Evolutionary conservation across 495 filamentous ascomycete genomes (phyloP), one percentile per base, ranked within the genome.

Genomic region (Aspergillus baeticus): DNA sequence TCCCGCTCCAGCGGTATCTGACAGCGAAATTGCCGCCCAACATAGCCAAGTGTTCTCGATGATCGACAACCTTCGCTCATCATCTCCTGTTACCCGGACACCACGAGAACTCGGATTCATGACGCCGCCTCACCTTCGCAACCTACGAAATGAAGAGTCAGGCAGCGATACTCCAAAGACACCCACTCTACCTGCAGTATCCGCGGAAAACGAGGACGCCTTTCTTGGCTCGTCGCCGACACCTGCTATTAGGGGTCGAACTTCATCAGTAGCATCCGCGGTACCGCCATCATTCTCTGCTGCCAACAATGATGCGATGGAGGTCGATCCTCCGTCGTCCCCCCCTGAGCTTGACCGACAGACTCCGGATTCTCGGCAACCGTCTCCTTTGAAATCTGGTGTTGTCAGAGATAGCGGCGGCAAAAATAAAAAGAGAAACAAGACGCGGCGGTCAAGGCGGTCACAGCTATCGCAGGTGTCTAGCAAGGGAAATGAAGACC

Each of bases 191-290:
- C 69, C 70, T n/a, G 61, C 68, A 11, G 63, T 63, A n/a, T 49
- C 69, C 41, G 53, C 63, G 23, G 62, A 77, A 46, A 63, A 73
- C 61, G 62, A 85, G 64, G 81, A 88, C 67, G 80, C 83, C 14
- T 90, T 83, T 60, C 75, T 93, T 38, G 83, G 82, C 3, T 95
- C 89, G n/a, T 94, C 91, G 8, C 91, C 91, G 1, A 95, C 91
- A 0, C 90, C 90, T 7, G 63, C 75, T 66, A 68, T 84, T 63
- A 72, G 73, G 57, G 68, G 70, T 22, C 68, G 66, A 51, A 63
- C 67, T 18, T 66, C 67, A 6, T 55, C 68, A 11, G 41, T 46
- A 26, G 63, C 56, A 14, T 59, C 63, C 1, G 57, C 67, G 22
- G 35, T 56, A 14, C 45, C 54, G 17, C 21, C 62, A 10, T 55